Percentiles rank a stretch among this genome's conserved stretches.
Evolutionary conservation across 2,329 filamentous ascomycete species (phyloP).

Genomic region (Calcarisporium arbuscula): DNA sequence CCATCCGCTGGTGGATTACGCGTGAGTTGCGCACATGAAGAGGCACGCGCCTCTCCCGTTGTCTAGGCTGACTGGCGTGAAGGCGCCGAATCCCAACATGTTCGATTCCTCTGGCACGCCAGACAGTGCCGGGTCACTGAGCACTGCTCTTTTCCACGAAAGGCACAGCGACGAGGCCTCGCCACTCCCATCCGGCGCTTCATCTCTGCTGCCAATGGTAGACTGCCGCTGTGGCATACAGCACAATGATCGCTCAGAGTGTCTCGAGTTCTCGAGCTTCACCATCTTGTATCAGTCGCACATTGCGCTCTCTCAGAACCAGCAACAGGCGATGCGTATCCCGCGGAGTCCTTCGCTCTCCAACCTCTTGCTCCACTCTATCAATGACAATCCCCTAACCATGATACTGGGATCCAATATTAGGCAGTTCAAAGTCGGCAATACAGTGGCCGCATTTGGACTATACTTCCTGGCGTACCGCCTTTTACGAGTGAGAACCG

Average conservation of each 20-base stretch:
- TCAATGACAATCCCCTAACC: slow-evolving; percentile 15
- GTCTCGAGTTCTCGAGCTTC: slow-evolving; percentile 17
- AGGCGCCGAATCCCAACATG: too few relatives aligned
- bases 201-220: slow-evolving; percentile 10
- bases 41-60: too few relatives aligned
- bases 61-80: too few relatives aligned
- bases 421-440: slow-evolving; percentile 15
- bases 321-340: slow-evolving; percentile 10
- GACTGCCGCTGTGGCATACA: slow-evolving; percentile 20
- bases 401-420: slow-evolving; percentile 16
- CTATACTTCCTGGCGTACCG: slow-evolving; percentile 18
- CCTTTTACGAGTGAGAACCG: slow-evolving; percentile 14
- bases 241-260: slow-evolving; percentile 16
- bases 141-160: background rate
- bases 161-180: background rate
- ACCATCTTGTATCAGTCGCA: slow-evolving; percentile 19
- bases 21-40: too few relatives aligned
- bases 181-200: slow-evolving; percentile 5
- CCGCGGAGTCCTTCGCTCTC: slow-evolving; percentile 16
- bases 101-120: too few relatives aligned
- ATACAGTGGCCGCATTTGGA: slow-evolving; percentile 18
- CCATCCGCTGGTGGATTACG: too few relatives aligned
- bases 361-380: slow-evolving; percentile 17
- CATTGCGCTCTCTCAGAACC: slow-evolving; percentile 15
- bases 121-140: slow-evolving; percentile 7